Evolutionary conservation across 2,329 filamentous ascomycete genomes (phyloP).

Genomic region (Monosporascus sp.): DNA sequence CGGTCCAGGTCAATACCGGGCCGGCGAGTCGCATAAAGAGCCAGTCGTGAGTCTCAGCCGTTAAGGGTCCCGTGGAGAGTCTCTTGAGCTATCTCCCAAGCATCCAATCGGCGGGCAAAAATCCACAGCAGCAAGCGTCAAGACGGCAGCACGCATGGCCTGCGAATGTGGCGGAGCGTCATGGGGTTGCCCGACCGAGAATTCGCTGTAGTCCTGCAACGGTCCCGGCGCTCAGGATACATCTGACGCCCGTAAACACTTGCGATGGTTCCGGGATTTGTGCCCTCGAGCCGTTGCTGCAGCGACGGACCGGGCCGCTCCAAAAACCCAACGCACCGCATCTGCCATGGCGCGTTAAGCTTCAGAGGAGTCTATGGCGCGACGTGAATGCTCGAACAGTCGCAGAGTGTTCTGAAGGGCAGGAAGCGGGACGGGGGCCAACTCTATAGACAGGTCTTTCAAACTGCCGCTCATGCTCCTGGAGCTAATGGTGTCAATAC

Average conservation of each 20-base stretch:
- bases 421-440: background rate
- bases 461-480: background rate
- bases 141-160: conserved; percentile 6
- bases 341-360: background rate
- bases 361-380: conserved; percentile 3
- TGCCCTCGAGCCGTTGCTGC: conserved; percentile 1
- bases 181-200: conserved; percentile 8
- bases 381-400: conserved; percentile 7
- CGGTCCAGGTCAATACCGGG: conserved; percentile 4
- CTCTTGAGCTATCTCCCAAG: conserved; percentile 1
- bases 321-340: conserved; percentile 1
- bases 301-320: conserved; percentile 1
- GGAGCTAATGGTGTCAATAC: background rate
- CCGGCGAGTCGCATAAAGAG: conserved; percentile 8
- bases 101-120: conserved; percentile 7
- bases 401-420: conserved; percentile 4
- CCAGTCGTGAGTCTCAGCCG: conserved; percentile 5
- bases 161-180: conserved; percentile 8
- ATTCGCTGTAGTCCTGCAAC: conserved; percentile 7
- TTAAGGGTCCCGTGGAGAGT: conserved; percentile 2
- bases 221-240: conserved; percentile 10
- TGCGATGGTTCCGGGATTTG: conserved; percentile 1
- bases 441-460: background rate
- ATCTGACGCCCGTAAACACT: conserved; percentile 10
- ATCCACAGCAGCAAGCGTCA: conserved; percentile 7